A percentile compares a stretch with the other conserved stretches of the same genome.
Evolutionary conservation across 2,329 filamentous ascomycete genomes (phyloP).

Genomic region (Xylaria multiplex): DNA sequence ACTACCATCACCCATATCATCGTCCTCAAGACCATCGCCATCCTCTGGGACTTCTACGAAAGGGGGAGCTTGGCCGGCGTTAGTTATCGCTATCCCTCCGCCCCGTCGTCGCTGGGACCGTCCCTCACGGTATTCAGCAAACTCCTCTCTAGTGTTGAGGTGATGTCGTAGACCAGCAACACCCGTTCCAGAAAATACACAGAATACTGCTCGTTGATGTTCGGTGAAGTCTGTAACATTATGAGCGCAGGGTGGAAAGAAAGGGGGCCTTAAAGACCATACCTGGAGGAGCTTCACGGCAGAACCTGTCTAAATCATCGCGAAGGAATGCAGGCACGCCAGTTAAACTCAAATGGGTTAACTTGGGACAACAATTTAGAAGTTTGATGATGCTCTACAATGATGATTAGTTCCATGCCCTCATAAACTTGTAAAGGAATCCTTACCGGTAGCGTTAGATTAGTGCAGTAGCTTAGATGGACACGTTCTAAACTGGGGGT

Average conservation of each 20-base stretch:
- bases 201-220: constrained; percentile 94
- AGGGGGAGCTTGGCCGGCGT: constrained; percentile 26
- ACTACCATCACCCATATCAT: constrained; percentile 51
- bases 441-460: constrained; percentile 79
- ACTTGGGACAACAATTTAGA: constrained; percentile 87
- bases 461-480: constrained; percentile 93
- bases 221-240: constrained; percentile 82
- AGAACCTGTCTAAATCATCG: constrained; percentile 85
- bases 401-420: constrained; percentile 28
- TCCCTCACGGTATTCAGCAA: constrained; percentile 52
- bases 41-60: constrained; percentile 48
- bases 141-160: constrained; percentile 69
- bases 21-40: constrained; percentile 47
- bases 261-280: constrained; percentile 41
- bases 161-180: constrained; percentile 81
- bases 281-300: constrained; percentile 83
- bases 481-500: constrained; percentile 85
- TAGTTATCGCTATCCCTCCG: constrained; percentile 27
- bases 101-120: constrained; percentile 35
- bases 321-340: constrained; percentile 91
- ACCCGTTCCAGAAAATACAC: constrained; percentile 91
- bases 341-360: constrained; percentile 94
- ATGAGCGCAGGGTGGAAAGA: constrained; percentile 42
- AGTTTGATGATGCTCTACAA: constrained; percentile 85
- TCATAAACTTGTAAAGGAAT: background rate